Base-by-base conservation (phyloP, 75 land plant species). In the Adiantum capillusveneris region DNA sequence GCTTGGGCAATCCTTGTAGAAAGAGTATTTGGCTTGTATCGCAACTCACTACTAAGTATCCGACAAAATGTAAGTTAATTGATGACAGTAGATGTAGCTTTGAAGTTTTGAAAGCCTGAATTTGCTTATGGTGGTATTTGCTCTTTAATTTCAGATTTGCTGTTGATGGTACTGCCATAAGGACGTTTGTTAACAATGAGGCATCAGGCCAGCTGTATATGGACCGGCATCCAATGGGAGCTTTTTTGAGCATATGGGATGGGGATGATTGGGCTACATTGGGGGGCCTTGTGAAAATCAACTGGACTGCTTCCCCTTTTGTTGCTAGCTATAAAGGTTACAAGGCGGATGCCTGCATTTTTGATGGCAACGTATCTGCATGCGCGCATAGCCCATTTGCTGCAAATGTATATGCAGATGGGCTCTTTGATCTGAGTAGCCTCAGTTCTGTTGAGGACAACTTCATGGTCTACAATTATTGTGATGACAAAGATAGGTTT, bases 241-340 rank as follows among this genome's bases (percentile, higher is more conserved):
- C 62, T 11, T 53, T 14, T 31, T 44, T 65, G 0, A 58, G 53
- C 60, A 60, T 74, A 1, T 68, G 65, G 65, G 56, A 74, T 39
- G 72, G 59, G 20, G 76, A 74, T 19, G 34, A 54, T 17, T 74
- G 76, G 76, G 76, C 73, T 0, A 74, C 76, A 0, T 25, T 28
- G 16, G 62, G 62, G 18, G 74, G 74, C 2, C 0, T 20, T 2
- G 68, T 63, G 0, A 71, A 74, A 60, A 68, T 67, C 29, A 44
- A 74, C 48, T 74, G 72, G 72, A 43, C 27, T 16, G 34, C 24
- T 1, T 57, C 76, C 2, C 72, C 76, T 1, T 74, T 68, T 27
- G 57, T 61, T 22, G 51, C 73, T 16, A 25, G 58, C 34, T 66
- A 59, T 29, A 7, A 25, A 6, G 36, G 67, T 20, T 56, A 59